Evolutionary conservation across 2,329 filamentous ascomycete genomes (phyloP), one percentile per base, ranked within the genome.

Genomic region (Nemania abortiva): DNA sequence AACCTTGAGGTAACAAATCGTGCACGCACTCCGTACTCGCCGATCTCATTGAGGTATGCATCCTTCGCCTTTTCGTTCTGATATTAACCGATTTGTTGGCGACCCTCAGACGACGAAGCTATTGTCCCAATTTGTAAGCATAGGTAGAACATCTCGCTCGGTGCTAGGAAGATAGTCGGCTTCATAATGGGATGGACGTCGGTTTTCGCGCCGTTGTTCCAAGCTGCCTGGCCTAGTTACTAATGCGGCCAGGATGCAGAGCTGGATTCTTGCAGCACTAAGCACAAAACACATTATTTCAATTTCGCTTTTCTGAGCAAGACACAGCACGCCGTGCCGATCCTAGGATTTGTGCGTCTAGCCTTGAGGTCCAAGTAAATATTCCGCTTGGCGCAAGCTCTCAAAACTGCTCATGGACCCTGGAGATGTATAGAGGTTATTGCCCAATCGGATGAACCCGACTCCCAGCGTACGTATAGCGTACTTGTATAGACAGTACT

Each of bases 171-270:
- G 24, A 29, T 11, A 57, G 24, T 52, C 45, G 22, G 20, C 29
- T 31, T 29, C 13, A 22, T 57, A 20, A 15, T 52, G 15, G 45
- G 45, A 52, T 50, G 20, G 57, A 29, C 11, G 6, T 52, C 61
- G 62, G 62, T 58, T 45, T 53, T 52, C 62, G 62, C n/a, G 62
- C 62, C 62, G 62, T n/a, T 52, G 54, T 64, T 64, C 62, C 62
- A 64, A 42, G 34, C 54, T n/a, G 18, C 34, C 31, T 42, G 42
- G 54, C 34, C 10, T 27, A 13, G 37, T 42, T 52, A 20, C 20
- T 52, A 47, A 49, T 59, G 56, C 45, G 50, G 39, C 57, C 13
- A 24, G 20, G 9, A 22, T 7, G 39, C 27, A 22, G 27, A 24
- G 42, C 39, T 29, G 37, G 29, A 6, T 55, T 39, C 18, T 15